phyloP scores from a whole-genome alignment of 2,329 filamentous ascomycete species.

The Dactylellina parvicollis region DNA sequence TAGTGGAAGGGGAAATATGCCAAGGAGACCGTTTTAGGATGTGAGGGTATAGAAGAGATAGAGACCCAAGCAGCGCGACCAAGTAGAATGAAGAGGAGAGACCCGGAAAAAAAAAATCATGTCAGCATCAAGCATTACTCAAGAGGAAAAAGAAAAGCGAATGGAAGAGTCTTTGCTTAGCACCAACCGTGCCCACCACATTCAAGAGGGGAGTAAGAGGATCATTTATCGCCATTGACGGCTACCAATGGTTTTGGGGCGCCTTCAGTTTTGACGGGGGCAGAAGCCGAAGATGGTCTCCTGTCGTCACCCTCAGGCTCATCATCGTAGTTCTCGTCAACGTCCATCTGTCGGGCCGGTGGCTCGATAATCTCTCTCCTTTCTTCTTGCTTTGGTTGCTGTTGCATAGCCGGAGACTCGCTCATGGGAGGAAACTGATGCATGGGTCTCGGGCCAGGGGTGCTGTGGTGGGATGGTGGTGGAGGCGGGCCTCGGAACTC shows the following conservation, averaged over 20 bases:
- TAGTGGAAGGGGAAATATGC: slow-evolving; percentile 6
- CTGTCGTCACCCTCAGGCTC: slow-evolving; percentile 77
- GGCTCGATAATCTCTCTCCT: slow-evolving; percentile 64
- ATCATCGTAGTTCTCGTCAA: slow-evolving; percentile 97
- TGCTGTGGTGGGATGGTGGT: slow-evolving; percentile 73
- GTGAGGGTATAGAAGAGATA: slow-evolving; percentile 19
- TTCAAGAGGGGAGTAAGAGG: background rate
- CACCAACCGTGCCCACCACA: background rate
- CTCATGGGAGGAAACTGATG: slow-evolving; percentile 63
- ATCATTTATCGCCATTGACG: slow-evolving; percentile 53
- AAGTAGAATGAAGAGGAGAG: slow-evolving; percentile 22
- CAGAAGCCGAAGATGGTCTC: slow-evolving; percentile 64
- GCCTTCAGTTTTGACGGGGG: slow-evolving; percentile 32
- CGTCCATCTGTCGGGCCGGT: slow-evolving; percentile 92
- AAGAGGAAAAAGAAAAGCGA: slow-evolving; percentile 2
- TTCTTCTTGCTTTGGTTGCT: slow-evolving; percentile 72
- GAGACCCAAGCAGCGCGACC: slow-evolving; percentile 46
- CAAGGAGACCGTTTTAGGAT: background rate
- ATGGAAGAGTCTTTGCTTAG: slow-evolving; percentile 11
- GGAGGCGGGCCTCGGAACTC: slow-evolving; percentile 60
- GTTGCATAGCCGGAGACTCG: slow-evolving; percentile 63
- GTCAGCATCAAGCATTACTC: slow-evolving; percentile 54
- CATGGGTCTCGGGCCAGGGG: slow-evolving; percentile 65
- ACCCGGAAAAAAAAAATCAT: slow-evolving; percentile 45
- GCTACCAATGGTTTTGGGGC: slow-evolving; percentile 41